These are phyloP conservation scores for Suillus luteus DNA, from an alignment of 768 basidiomycete species.

Conservation along the genomic window DNA sequence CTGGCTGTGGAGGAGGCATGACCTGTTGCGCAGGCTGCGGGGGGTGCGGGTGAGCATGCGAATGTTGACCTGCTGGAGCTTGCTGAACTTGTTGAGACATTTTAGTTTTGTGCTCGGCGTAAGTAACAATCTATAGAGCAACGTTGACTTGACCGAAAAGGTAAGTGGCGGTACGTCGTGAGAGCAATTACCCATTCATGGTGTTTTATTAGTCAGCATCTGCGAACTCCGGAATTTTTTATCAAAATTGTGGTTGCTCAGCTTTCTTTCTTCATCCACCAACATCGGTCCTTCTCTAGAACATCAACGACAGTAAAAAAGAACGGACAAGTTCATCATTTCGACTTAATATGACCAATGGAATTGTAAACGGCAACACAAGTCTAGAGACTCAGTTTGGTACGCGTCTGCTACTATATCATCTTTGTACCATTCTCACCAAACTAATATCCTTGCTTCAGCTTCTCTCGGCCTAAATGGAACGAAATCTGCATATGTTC, in stretches of 20 bases:
- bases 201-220: constrained; percentile 26
- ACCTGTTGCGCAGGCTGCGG: constrained; percentile 41
- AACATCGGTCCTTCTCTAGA: constrained; percentile 33
- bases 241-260: constrained; percentile 15
- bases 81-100: constrained; percentile 73
- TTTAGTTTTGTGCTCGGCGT: constrained; percentile 1
- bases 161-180: constrained; percentile 18
- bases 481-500: constrained; percentile 80
- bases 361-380: constrained; percentile 77
- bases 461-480: constrained; percentile 76
- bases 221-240: constrained; percentile 30
- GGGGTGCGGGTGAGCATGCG: constrained; percentile 44
- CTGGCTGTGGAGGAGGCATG: constrained; percentile 50
- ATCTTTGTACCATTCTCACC: constrained; percentile 1
- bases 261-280: constrained; percentile 31
- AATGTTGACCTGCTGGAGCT: constrained; percentile 46
- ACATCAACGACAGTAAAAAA: constrained; percentile 31
- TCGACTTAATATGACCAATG: constrained; percentile 82
- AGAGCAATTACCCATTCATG: constrained; percentile 9
- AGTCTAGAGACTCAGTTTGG: constrained; percentile 78
- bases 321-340: constrained; percentile 33
- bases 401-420: constrained; percentile 35
- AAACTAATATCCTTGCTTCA: constrained; percentile 30
- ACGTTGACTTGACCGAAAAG: constrained; percentile 5
- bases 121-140: neutral